These are phyloP conservation scores for Leccinum boreale DNA, from an alignment of 768 basidiomycete genomes.

Conservation along the genomic window DNA sequence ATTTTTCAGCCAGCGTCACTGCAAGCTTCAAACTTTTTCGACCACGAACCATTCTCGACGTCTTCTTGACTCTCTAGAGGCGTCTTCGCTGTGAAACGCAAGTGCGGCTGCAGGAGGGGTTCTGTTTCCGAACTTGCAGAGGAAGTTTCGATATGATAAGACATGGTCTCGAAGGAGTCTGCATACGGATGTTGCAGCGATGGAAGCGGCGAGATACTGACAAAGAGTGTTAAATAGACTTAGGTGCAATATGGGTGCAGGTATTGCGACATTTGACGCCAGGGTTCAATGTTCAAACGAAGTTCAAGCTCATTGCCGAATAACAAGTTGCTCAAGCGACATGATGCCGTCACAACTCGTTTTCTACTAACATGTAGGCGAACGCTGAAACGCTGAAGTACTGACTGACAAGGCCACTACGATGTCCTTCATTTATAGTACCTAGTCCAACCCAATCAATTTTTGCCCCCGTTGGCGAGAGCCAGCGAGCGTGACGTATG, in stretches of 20 bases:
- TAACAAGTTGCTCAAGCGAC: too few species aligned
- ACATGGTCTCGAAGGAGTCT: conserved; percentile 1
- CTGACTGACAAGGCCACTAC: too few species aligned
- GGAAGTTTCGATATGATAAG: not conserved
- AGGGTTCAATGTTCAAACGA: too few species aligned
- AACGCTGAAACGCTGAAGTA: too few species aligned
- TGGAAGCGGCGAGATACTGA: not conserved
- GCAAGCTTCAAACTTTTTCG: not conserved
- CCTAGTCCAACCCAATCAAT: too few species aligned
- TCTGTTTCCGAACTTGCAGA: conserved; percentile 16
- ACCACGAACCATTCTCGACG: conserved; percentile 15
- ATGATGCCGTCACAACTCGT: not conserved
- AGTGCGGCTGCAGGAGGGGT: conserved; percentile 15
- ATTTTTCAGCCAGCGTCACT: not conserved
- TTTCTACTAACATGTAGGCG: too few species aligned
- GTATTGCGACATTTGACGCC: too few species aligned
- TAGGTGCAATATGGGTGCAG: too few species aligned
- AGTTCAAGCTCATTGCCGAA: too few species aligned
- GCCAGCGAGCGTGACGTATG: too few species aligned
- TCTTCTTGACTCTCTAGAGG: not conserved
- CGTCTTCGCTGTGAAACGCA: not conserved
- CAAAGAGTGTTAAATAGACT: not conserved
- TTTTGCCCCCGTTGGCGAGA: not conserved
- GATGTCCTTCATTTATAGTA: too few species aligned
- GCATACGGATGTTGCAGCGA: not conserved